Conservation (phyloP, 257 asterid genomes). For the Solanum lignicaule region DNA sequence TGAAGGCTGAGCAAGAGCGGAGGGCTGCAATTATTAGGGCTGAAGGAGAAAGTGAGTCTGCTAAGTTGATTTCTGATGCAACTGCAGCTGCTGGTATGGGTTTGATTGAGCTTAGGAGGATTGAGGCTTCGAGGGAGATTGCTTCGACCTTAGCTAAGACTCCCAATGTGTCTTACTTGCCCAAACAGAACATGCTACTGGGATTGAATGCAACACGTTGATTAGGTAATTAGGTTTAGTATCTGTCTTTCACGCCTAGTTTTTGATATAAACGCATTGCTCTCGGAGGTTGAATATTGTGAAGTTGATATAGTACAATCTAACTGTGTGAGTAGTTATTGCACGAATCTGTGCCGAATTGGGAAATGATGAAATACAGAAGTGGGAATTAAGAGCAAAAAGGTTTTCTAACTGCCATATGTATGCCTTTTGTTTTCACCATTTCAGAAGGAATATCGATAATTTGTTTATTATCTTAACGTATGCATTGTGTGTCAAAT, state of each 20-base stretch:
- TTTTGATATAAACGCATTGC: not conserved
- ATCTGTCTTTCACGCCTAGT: not conserved
- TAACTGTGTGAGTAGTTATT: not conserved
- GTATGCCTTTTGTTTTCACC: not conserved
- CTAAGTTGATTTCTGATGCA: conserved; percentile 36
- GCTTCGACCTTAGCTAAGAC: conserved; percentile 30
- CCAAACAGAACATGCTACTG: conserved; percentile 27
- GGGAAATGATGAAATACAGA: not conserved
- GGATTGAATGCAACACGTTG: conserved; percentile 27
- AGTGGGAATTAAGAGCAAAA: not conserved
- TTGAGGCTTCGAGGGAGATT: conserved; percentile 37
- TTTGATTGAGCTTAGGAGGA: conserved; percentile 28
- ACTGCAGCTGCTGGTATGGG: conserved; percentile 38
- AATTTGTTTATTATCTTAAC: not conserved
- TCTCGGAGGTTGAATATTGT: not conserved
- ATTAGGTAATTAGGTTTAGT: not conserved
- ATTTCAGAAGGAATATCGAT: not conserved
- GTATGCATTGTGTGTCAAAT: not conserved
- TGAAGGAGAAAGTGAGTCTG: conserved; percentile 48
- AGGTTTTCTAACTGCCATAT: not conserved
- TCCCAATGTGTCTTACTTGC: conserved; percentile 26
- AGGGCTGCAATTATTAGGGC: conserved; percentile 27
- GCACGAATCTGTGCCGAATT: not conserved
- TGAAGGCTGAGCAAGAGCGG: conserved; percentile 65
- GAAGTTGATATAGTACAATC: not conserved